phyloP scores from a whole-genome alignment of 345 rosid genomes.

The Luvunga scandens region DNA sequence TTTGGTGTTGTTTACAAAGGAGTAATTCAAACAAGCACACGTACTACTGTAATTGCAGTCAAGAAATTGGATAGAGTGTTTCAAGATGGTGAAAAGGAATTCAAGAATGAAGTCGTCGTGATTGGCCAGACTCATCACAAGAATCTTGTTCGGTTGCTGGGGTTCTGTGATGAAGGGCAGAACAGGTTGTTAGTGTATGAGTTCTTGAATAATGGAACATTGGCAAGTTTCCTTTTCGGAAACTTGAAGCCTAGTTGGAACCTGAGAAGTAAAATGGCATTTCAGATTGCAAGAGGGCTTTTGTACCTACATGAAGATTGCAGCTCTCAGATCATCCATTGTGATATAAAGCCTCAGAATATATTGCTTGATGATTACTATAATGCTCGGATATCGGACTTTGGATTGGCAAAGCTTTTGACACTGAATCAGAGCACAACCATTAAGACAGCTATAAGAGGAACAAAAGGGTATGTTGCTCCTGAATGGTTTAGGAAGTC shows the following conservation, averaged over 20 bases:
- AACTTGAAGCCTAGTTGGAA: background rate
- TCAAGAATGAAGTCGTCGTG: background rate
- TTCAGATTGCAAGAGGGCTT: conserved; percentile 1
- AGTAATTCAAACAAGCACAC: background rate
- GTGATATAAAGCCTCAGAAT: conserved; percentile 15
- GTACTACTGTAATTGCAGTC: conserved; percentile 23
- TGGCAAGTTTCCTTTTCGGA: background rate
- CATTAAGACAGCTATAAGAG: background rate
- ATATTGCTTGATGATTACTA: background rate
- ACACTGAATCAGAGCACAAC: background rate
- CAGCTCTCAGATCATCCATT: background rate
- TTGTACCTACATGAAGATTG: conserved; percentile 1
- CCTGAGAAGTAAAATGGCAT: background rate
- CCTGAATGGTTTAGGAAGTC: background rate
- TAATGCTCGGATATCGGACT: conserved; percentile 1
- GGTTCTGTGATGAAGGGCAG: conserved; percentile 1
- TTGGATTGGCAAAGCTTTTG: background rate
- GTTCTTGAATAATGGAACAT: conserved; percentile 3
- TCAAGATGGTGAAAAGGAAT: background rate
- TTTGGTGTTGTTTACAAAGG: conserved; percentile 34
- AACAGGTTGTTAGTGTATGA: background rate
- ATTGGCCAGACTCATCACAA: conserved; percentile 5
- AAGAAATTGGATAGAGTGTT: conserved; percentile 24
- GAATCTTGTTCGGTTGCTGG: background rate
- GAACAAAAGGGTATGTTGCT: background rate